Evolutionary conservation across 2,329 filamentous ascomycete genomes (phyloP), one percentile per base, ranked within the genome.

Genomic region (Cercospora sp.): DNA sequence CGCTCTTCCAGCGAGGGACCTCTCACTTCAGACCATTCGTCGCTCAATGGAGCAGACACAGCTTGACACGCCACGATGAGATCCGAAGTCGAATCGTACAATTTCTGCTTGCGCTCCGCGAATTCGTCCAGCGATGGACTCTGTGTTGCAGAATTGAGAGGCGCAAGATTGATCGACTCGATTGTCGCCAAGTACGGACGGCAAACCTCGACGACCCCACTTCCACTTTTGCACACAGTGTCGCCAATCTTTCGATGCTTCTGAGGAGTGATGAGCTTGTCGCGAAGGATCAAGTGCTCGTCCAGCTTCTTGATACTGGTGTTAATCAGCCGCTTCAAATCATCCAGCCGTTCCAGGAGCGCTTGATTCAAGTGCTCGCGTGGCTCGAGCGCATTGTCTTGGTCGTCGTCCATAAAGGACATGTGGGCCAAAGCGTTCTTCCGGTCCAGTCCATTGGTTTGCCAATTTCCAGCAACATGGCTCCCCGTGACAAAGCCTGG

Each of bases 1-100:
- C 95, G 89, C 72, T 92, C 92, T 76, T 97, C 94, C 31, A 99
- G 83, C 7, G 94, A 91, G 77, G 96, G 93, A 1, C 93, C 93
- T 53, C 93, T 89, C n/a, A 94, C 85, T 77, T 97, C 93, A 3
- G 94, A 89, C 95, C 95, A 99, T 80, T 99, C 95, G 77, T 99
- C 95, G 8, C 91, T 92, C 53, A 99, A 81, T 5, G 95, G 95
- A 8, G 92, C 92, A 5, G 93, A 92, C n/a, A 98, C 91, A 26
- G 91, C 89, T 80, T 99, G 95, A 75, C 94, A 97, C 67, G 90
- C 89, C 60, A 97, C 82, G 3, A 98, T 82, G 30, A 99, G 86
- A 77, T 98, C 95, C 8, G 93, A 94, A 65, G 97, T 91, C 67
- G 93, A 91, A 79, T 98, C 95, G 79, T 98, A 98, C 18, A 96